These are phyloP conservation scores for Nitzschia sp. DNA, from an alignment of 108 stramenopile genomes.

Conservation along the genomic window DNA sequence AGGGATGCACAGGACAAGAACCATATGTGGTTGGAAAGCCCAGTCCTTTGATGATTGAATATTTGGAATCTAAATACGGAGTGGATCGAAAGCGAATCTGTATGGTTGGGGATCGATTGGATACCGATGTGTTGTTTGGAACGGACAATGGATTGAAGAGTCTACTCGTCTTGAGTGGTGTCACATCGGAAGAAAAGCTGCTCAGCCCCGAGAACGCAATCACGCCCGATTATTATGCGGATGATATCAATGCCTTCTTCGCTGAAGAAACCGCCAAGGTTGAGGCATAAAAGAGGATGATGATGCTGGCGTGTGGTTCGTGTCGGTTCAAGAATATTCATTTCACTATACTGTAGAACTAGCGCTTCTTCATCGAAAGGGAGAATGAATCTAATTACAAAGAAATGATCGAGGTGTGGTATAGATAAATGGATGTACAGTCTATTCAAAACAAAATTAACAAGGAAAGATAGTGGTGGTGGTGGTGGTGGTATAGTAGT, in stretches of 20 bases:
- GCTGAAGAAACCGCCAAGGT: slow-evolving; percentile 7
- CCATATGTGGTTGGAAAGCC: slow-evolving; percentile 98
- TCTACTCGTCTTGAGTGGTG: slow-evolving; percentile 92
- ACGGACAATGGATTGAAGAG: slow-evolving; percentile 95
- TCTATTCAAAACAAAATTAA: no score
- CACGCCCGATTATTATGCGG: slow-evolving; percentile 94
- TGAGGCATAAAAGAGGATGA: background rate
- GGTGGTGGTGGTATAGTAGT: no score
- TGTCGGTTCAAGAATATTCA: no score
- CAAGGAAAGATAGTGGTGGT: no score
- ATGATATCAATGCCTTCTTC: slow-evolving; percentile 94
- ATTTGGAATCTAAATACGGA: slow-evolving; percentile 85
- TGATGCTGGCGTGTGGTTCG: no score
- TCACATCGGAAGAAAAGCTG: slow-evolving; percentile 93
- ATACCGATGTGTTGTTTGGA: slow-evolving; percentile 98
- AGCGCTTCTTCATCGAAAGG: no score
- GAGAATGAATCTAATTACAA: no score
- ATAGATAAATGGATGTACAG: no score
- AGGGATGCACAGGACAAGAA: slow-evolving; percentile 96
- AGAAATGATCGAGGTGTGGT: no score
- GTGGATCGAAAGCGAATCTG: slow-evolving; percentile 84
- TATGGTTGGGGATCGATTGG: slow-evolving; percentile 98
- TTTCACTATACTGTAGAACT: no score
- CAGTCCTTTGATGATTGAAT: slow-evolving; percentile 97
- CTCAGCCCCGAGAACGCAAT: slow-evolving; percentile 88